Evolutionary conservation across 1,139 yeast species (phyloP).

Genomic region (Debaryomyces subglobosus): DNA sequence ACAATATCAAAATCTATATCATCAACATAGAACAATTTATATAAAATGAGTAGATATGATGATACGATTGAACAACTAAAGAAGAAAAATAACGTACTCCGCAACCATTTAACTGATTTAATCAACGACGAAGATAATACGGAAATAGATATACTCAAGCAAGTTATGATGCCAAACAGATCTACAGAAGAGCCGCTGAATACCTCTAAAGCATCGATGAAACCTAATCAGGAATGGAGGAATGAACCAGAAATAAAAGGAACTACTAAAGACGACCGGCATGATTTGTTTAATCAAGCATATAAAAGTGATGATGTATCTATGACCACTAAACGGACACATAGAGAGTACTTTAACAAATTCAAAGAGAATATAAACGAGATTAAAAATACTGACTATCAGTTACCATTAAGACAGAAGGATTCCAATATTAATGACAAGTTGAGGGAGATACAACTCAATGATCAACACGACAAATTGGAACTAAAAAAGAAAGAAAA

Average conservation of each 20-base stretch:
- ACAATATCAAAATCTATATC: not conserved
- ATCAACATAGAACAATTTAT: not conserved
- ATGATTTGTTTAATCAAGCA: not conserved
- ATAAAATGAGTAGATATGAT: conserved; percentile 6
- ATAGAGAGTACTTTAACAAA: conserved; percentile 10
- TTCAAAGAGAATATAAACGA: conserved; percentile 15
- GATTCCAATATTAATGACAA: not conserved
- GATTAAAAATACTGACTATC: conserved; percentile 15
- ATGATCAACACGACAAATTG: conserved; percentile 2
- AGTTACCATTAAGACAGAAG: conserved; percentile 11
- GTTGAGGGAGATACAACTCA: conserved; percentile 1
- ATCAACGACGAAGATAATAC: conserved; percentile 14
- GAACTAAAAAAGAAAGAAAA: conserved; percentile 11
- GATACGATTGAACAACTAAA: conserved; percentile 11
- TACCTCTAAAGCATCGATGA: not conserved
- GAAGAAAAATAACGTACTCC: conserved; percentile 11
- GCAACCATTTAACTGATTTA: conserved; percentile 11
- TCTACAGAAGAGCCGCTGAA: not conserved
- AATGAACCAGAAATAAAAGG: conserved; percentile 1
- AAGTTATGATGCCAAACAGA: conserved; percentile 8
- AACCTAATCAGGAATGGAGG: not conserved
- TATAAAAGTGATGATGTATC: not conserved
- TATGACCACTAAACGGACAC: not conserved
- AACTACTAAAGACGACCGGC: not conserved
- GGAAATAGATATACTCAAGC: conserved; percentile 12